Evolutionary conservation across 805 yeast species (phyloP), one percentile per base, ranked within the genome.

Genomic region (Yamadazyma takamatsuzukensis): DNA sequence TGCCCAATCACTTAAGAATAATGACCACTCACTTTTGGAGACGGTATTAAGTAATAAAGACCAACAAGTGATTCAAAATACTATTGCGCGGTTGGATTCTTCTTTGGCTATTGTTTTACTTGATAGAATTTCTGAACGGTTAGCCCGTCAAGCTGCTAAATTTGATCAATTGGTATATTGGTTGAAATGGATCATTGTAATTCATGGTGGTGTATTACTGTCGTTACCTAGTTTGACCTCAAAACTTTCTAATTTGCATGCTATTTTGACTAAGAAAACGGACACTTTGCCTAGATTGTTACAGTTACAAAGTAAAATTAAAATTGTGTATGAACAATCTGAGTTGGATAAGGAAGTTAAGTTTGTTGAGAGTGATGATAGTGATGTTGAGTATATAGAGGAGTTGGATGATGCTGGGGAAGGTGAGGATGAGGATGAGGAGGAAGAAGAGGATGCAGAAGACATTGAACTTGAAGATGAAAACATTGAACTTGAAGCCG

Each of bases 21-120:
- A 84, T 49, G 99, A 93, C 54, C 88, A 80, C 48, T 65, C 93
- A 7, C 66, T 93, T 36, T 68, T 93, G 41, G 97, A 93, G 56
- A 77, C 86, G 3, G 95, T 95, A 9, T 68, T 93, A 42, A 59
- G 59, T 37, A 74, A 74, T 45, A 64, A 68, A 29, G 80, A 76
- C 43, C 73, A 74, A 30, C 53, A 49, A 5, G 60, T 73, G 6
- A 71, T 75, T 27, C 70, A 68, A 44, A 64, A 66, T 34, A 76
- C 81, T 5, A 65, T 76, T 28, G 41, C 68, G 12, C 66, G 68
- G 42, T 56, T 76, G 31, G 74, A 73, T 29, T 59, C 78, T 6
- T 54, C 68, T 3, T 63, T 70, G 41, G 76, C 77, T 4, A 69
- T 73, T 18, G 51, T 65, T 9, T 59, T 76, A 26, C 56, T 76